Conservation (phyloP, 169 alveolate genomes). For the Cryptosporidium sp. region DNA sequence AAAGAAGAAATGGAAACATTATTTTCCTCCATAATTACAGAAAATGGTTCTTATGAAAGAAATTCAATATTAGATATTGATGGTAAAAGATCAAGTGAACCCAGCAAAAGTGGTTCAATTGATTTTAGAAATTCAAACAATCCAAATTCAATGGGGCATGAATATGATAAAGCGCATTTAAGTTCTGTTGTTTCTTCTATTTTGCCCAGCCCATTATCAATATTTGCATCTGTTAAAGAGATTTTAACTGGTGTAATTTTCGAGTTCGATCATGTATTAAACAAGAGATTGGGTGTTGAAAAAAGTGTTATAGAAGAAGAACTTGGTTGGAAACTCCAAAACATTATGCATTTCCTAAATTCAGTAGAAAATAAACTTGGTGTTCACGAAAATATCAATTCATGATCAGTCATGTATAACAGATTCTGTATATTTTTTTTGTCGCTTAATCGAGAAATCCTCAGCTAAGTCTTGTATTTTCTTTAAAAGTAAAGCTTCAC, state of each 20-base stretch:
- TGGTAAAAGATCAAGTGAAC: not conserved
- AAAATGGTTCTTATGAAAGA: not conserved
- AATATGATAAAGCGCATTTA: conserved; percentile 26
- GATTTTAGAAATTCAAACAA: not conserved
- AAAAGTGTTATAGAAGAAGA: conserved; percentile 38
- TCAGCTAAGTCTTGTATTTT: conserved; percentile 58
- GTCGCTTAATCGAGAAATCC: conserved; percentile 45
- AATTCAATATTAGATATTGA: not conserved
- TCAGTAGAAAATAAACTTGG: conserved; percentile 20
- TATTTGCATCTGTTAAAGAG: conserved; percentile 31
- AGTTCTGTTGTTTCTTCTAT: conserved; percentile 11
- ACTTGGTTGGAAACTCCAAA: conserved; percentile 35
- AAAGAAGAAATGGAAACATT: conserved; percentile 57
- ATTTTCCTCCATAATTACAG: conserved; percentile 9
- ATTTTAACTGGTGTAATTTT: conserved; percentile 29
- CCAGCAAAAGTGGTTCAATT: not conserved
- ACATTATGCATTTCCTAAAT: conserved; percentile 2
- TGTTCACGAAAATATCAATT: not conserved
- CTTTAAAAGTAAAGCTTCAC: conserved; percentile 32
- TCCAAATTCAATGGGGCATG: not conserved
- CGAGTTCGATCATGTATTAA: conserved; percentile 59
- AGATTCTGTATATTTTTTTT: conserved; percentile 27
- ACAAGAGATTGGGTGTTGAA: conserved; percentile 28
- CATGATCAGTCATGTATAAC: not conserved
- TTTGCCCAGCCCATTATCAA: conserved; percentile 29